Conservation (phyloP, 495 filamentous ascomycete species). For the Aspergillus asperescens region DNA sequence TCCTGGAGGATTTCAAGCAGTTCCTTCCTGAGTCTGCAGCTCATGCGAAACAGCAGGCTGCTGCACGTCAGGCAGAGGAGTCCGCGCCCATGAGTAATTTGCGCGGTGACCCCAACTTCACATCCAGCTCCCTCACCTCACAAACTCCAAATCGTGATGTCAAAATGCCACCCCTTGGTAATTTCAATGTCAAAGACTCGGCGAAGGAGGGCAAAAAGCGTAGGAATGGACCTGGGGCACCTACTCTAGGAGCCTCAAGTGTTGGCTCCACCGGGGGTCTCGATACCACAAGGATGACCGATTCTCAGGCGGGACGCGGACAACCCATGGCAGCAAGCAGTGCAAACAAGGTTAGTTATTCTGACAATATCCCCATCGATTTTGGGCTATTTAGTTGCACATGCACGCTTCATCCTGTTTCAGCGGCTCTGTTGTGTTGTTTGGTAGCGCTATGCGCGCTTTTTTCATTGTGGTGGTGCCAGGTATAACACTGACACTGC, state of each 20-base stretch:
- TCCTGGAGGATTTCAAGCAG: conserved; percentile 98
- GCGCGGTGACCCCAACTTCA: conserved; percentile 48
- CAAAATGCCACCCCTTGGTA: conserved; percentile 89
- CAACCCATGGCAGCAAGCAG: conserved; percentile 36
- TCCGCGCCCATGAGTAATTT: conserved; percentile 56
- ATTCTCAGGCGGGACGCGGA: conserved; percentile 29
- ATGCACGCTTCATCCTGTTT: background rate
- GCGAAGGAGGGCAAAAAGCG: conserved; percentile 81
- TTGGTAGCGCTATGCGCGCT: background rate
- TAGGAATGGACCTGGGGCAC: conserved; percentile 44
- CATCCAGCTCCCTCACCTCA: conserved; percentile 36
- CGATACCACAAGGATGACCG: conserved; percentile 35
- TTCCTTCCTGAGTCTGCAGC: conserved; percentile 96
- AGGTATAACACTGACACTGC: background rate
- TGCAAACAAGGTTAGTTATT: conserved; percentile 46
- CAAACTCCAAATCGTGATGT: conserved; percentile 50
- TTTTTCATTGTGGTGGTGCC: background rate
- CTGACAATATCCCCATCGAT: background rate
- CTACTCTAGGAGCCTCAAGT: conserved; percentile 24
- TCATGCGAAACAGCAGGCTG: conserved; percentile 69
- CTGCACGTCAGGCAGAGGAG: conserved; percentile 60
- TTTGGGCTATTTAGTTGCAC: background rate
- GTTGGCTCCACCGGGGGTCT: conserved; percentile 28
- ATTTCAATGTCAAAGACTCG: conserved; percentile 67
- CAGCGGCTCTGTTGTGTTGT: background rate